These are phyloP conservation scores for Rhododendron simsii DNA, from an alignment of 148 eudicot genomes.

Conservation along the genomic window DNA sequence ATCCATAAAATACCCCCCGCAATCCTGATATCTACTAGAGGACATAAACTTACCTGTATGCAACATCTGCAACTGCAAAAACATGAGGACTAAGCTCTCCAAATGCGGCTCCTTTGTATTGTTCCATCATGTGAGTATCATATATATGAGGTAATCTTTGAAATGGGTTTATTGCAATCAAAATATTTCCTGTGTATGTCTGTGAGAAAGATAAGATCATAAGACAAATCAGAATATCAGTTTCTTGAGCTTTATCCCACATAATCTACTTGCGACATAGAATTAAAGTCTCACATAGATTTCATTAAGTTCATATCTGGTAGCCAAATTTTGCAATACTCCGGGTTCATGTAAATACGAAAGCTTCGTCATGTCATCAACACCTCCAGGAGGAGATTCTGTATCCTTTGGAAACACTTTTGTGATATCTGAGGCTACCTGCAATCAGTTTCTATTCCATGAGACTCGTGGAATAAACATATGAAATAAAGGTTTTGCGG, in stretches of 20 bases:
- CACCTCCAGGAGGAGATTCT: slow-evolving; percentile 98
- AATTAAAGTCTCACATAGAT: slow-evolving; percentile 60
- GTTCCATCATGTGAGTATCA: slow-evolving; percentile 97
- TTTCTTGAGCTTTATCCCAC: slow-evolving; percentile 5
- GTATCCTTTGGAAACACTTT: slow-evolving; percentile 89
- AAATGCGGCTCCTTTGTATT: slow-evolving; percentile 90
- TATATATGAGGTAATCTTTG: slow-evolving; percentile 96
- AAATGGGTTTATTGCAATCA: slow-evolving; percentile 96
- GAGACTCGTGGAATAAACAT: slow-evolving; percentile 2
- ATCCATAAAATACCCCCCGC: slow-evolving; percentile 15
- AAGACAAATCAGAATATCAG: background rate
- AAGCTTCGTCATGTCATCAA: slow-evolving; percentile 99
- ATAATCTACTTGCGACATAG: slow-evolving; percentile 5
- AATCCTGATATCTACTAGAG: background rate
- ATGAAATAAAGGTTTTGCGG: background rate
- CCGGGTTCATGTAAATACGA: slow-evolving; percentile 99
- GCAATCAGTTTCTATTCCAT: slow-evolving; percentile 11
- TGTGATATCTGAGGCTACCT: slow-evolving; percentile 74
- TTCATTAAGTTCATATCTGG: slow-evolving; percentile 95
- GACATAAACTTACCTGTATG: slow-evolving; percentile 55
- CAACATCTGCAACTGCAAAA: slow-evolving; percentile 91
- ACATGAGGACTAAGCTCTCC: slow-evolving; percentile 99
- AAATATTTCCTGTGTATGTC: slow-evolving; percentile 97
- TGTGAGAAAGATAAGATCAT: slow-evolving; percentile 21
- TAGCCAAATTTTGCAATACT: slow-evolving; percentile 77